A percentile compares a stretch with the other conserved stretches of the same genome.
phyloP scores from a whole-genome alignment of 108 stramenopile species.

The Skeletonema marinoi region DNA sequence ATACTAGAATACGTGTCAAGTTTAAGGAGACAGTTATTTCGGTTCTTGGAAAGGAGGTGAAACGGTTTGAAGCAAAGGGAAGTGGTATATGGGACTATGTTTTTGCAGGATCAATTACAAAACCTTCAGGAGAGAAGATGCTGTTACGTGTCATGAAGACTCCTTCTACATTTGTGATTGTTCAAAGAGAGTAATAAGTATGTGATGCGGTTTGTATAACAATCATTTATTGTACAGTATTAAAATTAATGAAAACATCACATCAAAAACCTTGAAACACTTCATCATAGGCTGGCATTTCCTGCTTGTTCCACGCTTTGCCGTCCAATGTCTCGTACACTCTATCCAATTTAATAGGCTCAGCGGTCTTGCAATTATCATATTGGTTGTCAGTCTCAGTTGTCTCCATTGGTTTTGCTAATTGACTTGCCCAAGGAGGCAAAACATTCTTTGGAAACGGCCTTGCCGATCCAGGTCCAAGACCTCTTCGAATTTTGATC shows the following conservation, averaged over 20 bases:
- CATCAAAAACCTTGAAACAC: conserved; percentile 84
- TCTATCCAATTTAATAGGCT: conserved; percentile 45
- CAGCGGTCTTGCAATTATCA: conserved; percentile 10
- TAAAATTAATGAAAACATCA: background rate
- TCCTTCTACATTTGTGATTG: conserved; percentile 42
- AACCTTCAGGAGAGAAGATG: conserved; percentile 10
- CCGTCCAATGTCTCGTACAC: conserved; percentile 78
- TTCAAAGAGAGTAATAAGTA: conserved; percentile 5
- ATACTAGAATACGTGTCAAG: conserved; percentile 27
- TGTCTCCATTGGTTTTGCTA: conserved; percentile 19
- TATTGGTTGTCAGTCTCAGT: background rate
- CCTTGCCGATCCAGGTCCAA: conserved; percentile 61
- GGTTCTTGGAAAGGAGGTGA: conserved; percentile 31
- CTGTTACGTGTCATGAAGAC: conserved; percentile 42
- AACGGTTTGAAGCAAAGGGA: conserved; percentile 35
- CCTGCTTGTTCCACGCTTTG: conserved; percentile 51
- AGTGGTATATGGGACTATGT: conserved; percentile 39
- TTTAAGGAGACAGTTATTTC: conserved; percentile 37
- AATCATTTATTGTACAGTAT: background rate
- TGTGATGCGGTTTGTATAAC: background rate
- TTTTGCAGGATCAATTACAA: conserved; percentile 23
- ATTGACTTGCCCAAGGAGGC: conserved; percentile 16
- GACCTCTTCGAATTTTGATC: conserved; percentile 55
- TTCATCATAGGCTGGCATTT: conserved; percentile 77
- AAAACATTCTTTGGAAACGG: conserved; percentile 56